Conservation (phyloP, 371 early-diverging fungal species). For the Massospora cicadina region DNA sequence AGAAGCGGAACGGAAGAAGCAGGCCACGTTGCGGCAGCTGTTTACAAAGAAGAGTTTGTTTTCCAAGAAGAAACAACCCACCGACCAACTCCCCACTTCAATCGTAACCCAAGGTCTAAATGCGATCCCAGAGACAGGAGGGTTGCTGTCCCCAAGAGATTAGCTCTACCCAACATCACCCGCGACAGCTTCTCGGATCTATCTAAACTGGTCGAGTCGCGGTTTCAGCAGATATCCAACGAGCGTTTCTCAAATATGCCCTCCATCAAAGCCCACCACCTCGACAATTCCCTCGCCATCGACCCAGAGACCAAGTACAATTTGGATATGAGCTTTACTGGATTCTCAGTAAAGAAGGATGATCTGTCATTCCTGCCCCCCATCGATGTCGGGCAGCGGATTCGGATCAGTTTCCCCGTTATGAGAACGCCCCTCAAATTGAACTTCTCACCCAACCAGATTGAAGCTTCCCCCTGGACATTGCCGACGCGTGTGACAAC, state of each 20-base stretch:
- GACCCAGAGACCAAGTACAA: background rate
- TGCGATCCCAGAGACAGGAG: no score
- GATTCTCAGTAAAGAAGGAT: background rate
- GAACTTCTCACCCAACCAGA: background rate
- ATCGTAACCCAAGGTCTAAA: no score
- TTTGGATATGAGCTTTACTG: conserved; percentile 1
- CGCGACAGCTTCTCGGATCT: background rate
- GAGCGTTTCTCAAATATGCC: background rate
- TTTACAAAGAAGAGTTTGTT: background rate
- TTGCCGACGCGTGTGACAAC: background rate
- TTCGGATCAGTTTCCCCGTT: background rate
- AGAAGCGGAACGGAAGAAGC: background rate
- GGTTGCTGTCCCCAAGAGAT: no score
- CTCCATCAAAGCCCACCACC: background rate
- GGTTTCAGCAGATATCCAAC: background rate
- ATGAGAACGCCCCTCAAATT: background rate
- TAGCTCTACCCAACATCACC: background rate
- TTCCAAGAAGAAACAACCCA: background rate
- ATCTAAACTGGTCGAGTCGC: background rate
- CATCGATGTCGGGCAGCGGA: background rate
- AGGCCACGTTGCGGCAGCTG: background rate
- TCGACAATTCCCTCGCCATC: background rate
- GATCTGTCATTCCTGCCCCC: background rate
- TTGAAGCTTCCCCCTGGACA: background rate
- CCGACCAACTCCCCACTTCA: no score